Evolutionary conservation across 495 filamentous ascomycete species (phyloP).

Genomic region (Xylaria nigripes): DNA sequence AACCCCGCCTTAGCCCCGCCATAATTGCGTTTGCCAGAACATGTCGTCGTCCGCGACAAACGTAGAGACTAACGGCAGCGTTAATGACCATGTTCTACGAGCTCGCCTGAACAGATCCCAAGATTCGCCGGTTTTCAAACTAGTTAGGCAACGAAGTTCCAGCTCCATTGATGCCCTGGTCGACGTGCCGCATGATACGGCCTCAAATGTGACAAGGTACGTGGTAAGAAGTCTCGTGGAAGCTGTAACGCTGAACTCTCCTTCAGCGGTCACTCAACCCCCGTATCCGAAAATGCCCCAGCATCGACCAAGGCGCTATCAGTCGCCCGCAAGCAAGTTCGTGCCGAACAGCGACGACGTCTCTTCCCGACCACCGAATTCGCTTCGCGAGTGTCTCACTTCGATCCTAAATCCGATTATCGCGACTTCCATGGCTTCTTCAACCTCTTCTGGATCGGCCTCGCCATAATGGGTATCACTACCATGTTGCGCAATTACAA

Average conservation of each 20-base stretch:
- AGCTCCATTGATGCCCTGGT: constrained; percentile 28
- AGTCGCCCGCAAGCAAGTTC: constrained; percentile 72
- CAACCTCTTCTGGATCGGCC: constrained; percentile 91
- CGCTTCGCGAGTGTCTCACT: constrained; percentile 87
- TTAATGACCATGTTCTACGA: constrained; percentile 31
- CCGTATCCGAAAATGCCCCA: constrained; percentile 81
- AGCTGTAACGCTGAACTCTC: neutral
- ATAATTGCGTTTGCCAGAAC: neutral
- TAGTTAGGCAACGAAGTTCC: constrained; percentile 24
- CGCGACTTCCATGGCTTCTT: constrained; percentile 96
- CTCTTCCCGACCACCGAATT: constrained; percentile 96
- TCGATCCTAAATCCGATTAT: constrained; percentile 87
- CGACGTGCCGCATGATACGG: constrained; percentile 24
- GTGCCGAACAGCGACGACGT: constrained; percentile 70
- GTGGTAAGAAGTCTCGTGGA: neutral
- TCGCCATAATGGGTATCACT: constrained; percentile 95
- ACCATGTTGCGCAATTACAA: constrained; percentile 85
- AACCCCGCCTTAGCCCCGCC: neutral
- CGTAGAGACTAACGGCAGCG: constrained; percentile 13
- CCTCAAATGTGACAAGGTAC: constrained; percentile 35
- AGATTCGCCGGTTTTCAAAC: constrained; percentile 32
- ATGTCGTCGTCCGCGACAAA: constrained; percentile 20
- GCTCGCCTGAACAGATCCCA: constrained; percentile 38
- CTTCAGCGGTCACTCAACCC: constrained; percentile 76
- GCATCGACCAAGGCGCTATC: constrained; percentile 82